Base-by-base conservation (phyloP, 2,329 filamentous ascomycete species). In the Pestalotiopsis sp. region DNA sequence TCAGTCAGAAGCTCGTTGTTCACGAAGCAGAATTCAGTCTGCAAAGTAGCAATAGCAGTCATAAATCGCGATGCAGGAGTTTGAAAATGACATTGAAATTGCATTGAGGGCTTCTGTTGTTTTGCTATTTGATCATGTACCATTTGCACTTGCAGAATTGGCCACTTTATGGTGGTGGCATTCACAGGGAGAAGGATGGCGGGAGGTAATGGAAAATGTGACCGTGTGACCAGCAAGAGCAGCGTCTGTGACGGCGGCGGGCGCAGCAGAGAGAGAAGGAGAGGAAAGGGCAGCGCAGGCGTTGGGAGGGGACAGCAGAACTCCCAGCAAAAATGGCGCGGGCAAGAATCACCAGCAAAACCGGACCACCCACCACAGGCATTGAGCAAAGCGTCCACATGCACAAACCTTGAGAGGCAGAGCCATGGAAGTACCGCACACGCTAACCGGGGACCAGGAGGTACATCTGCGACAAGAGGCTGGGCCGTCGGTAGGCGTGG, bases 271-370 rank as follows among this genome's bases (percentile, higher is more conserved):
- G 70, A 65, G 67, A 68, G 69, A 61, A 30, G 64, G 58, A 71
- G 69, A 73, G 73, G 70, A 66, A 64, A 24, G 20, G 26, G 26
- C 57, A 65, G 56, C 6, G 59, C 38, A 56, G 59, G 38, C 35
- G 48, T 35, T 59, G 62, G 38, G 64, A 55, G 52, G 63, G 64
- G 55, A 30, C 68, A 48, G 69, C 67, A 69, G 71, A 70, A 77
- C 75, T 75, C 73, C 73, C 74, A 75, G 70, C 72, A 74, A 64
- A 65, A 65, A 63, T 67, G 70, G 48, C 35, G 68, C 67, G 70
- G 72, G 73, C 72, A 66, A 73, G 74, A 76, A 78, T 78, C 76
- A 78, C 73, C 75, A 76, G 75, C 30, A 66, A 57, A 38, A 56
- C 52, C 39, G 35, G 56, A 30, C 61, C 38, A 65, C 58, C 56